Conservation (phyloP, 805 yeast genomes). For the Candida yuanshanica region DNA sequence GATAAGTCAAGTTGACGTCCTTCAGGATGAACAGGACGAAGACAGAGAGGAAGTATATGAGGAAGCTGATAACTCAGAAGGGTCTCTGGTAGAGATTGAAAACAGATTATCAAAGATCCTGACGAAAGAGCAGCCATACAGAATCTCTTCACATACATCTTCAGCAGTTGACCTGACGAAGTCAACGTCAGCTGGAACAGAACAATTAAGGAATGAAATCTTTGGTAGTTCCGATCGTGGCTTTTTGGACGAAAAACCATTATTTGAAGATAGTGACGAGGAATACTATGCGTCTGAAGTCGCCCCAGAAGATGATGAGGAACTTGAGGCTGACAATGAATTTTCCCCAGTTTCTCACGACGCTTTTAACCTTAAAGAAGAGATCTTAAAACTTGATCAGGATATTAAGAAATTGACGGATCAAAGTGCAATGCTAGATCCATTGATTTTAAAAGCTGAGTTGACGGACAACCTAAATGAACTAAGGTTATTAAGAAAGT, state of each 20-base stretch:
- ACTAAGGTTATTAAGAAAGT: slow-evolving; percentile 59
- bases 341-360: slow-evolving; percentile 63
- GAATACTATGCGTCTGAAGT: slow-evolving; percentile 9
- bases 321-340: slow-evolving; percentile 28
- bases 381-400: slow-evolving; percentile 50
- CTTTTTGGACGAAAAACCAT: slow-evolving; percentile 20
- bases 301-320: slow-evolving; percentile 21
- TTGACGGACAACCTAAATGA: slow-evolving; percentile 72
- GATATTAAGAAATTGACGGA: slow-evolving; percentile 54
- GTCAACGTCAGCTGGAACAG: not conserved
- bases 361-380: slow-evolving; percentile 57
- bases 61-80: not conserved
- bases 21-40: slow-evolving; percentile 6
- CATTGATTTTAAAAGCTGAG: slow-evolving; percentile 76
- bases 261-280: slow-evolving; percentile 19
- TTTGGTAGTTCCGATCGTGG: slow-evolving; percentile 21
- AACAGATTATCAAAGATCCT: slow-evolving; percentile 27
- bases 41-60: not conserved
- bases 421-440: slow-evolving; percentile 60
- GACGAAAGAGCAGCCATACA: slow-evolving; percentile 10
- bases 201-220: slow-evolving; percentile 16
- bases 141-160: not conserved
- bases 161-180: not conserved
- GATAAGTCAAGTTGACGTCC: slow-evolving; percentile 23
- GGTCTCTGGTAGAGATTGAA: slow-evolving; percentile 26